These are phyloP conservation scores for Cytospora piceicola DNA, from an alignment of 2,329 filamentous ascomycete genomes.

Conservation along the genomic window DNA sequence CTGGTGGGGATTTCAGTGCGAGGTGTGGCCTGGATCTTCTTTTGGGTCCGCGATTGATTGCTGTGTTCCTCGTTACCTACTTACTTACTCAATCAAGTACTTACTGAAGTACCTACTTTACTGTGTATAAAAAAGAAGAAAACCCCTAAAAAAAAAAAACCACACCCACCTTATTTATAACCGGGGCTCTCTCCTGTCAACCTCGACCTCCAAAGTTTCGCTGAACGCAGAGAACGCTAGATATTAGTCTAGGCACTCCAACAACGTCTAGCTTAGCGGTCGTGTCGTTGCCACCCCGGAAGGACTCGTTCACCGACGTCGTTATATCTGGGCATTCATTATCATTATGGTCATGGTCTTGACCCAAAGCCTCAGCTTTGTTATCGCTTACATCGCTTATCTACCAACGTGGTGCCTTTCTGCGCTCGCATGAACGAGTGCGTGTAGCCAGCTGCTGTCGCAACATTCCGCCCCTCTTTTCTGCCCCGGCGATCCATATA, in stretches of 20 bases:
- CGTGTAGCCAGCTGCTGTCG: background rate
- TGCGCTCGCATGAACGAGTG: background rate
- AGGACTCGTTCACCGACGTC: background rate
- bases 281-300: background rate
- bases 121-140: too few relatives aligned
- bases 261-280: background rate
- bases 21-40: too few relatives aligned
- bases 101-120: too few relatives aligned
- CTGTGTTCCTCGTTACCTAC: too few relatives aligned
- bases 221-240: background rate
- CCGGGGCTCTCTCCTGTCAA: too few relatives aligned
- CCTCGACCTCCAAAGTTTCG: too few relatives aligned
- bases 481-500: background rate
- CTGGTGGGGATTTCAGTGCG: too few relatives aligned
- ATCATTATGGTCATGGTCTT: background rate
- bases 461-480: constrained; percentile 9
- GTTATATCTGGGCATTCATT: background rate
- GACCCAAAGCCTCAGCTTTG: background rate
- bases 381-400: constrained; percentile 2
- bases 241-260: background rate
- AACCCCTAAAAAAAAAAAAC: too few relatives aligned
- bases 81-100: too few relatives aligned
- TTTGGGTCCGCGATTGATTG: too few relatives aligned
- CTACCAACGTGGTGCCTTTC: background rate
- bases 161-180: too few relatives aligned